Evolutionary conservation across 164 flowering plant genomes (phyloP).

Genomic region (Warburgia ugandensis): DNA sequence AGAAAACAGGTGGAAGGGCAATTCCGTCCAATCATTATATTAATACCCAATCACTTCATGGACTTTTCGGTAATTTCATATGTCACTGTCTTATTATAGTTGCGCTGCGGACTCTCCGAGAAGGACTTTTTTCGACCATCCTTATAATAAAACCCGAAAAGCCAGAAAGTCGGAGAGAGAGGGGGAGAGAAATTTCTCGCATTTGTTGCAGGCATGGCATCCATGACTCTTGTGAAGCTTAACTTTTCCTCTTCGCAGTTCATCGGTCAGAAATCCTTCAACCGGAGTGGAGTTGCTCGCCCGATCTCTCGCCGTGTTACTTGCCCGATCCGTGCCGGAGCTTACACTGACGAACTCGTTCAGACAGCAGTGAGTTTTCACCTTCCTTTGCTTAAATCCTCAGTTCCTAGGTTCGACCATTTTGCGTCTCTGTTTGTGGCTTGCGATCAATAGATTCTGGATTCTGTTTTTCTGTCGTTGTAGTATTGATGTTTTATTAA

Average conservation of each 20-base stretch:
- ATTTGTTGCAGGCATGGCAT: constrained; percentile 45
- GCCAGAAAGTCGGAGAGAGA: background rate
- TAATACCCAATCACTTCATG: background rate
- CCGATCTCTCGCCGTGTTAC: constrained; percentile 34
- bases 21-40: no score
- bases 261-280: constrained; percentile 59
- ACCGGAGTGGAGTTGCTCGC: constrained; percentile 29
- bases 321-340: constrained; percentile 52
- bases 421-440: background rate
- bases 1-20: no score
- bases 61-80: background rate
- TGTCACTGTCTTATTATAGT: background rate
- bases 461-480: background rate
- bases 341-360: constrained; percentile 77
- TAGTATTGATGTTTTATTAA: no score
- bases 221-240: constrained; percentile 45
- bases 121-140: background rate
- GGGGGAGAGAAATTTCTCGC: background rate
- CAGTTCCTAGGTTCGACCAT: no score
- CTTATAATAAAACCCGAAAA: background rate
- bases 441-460: background rate
- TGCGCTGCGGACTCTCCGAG: background rate
- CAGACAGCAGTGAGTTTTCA: constrained; percentile 62
- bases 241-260: constrained; percentile 53
- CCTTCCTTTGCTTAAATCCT: background rate